phyloP scores from a whole-genome alignment of 2,329 filamentous ascomycete species.

The Botrytis tulipae region DNA sequence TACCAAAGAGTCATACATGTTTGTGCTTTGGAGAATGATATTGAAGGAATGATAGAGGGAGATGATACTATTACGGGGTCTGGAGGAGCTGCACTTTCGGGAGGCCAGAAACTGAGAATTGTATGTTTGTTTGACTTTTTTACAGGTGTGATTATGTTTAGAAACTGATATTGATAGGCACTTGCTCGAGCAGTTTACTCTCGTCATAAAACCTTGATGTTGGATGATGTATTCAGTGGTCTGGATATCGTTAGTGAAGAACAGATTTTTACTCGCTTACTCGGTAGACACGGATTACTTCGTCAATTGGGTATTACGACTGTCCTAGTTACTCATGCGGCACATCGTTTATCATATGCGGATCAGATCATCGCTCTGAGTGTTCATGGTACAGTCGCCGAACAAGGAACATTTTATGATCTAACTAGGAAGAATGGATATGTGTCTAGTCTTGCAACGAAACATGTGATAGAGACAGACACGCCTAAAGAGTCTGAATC shows the following conservation, averaged over 20 bases:
- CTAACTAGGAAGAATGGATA: slow-evolving; percentile 25
- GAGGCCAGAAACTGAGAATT: slow-evolving; percentile 74
- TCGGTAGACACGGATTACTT: slow-evolving; percentile 28
- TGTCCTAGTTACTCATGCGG: slow-evolving; percentile 41
- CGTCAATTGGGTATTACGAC: slow-evolving; percentile 38
- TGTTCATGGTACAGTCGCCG: slow-evolving; percentile 35
- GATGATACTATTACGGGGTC: slow-evolving; percentile 74
- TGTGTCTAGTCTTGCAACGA: slow-evolving; percentile 25
- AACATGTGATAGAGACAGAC: slow-evolving; percentile 22
- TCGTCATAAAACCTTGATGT: slow-evolving; percentile 29
- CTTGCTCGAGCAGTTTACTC: slow-evolving; percentile 55
- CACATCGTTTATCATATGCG: slow-evolving; percentile 26
- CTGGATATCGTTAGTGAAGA: slow-evolving; percentile 34
- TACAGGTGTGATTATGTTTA: too few relatives aligned
- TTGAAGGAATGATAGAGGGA: slow-evolving; percentile 45
- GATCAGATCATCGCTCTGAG: slow-evolving; percentile 38
- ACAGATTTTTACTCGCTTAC: slow-evolving; percentile 28
- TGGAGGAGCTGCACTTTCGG: slow-evolving; percentile 70
- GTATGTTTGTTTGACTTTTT: slow-evolving; percentile 48
- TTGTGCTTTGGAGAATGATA: slow-evolving; percentile 60
- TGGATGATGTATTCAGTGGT: slow-evolving; percentile 37
- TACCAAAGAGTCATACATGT: slow-evolving; percentile 63
- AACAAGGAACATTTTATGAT: slow-evolving; percentile 35
- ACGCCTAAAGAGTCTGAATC: not conserved
- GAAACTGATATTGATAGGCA: slow-evolving; percentile 35